phyloP scores from a whole-genome alignment of 116 monocot species.

The Dioscorea cayenensis region DNA sequence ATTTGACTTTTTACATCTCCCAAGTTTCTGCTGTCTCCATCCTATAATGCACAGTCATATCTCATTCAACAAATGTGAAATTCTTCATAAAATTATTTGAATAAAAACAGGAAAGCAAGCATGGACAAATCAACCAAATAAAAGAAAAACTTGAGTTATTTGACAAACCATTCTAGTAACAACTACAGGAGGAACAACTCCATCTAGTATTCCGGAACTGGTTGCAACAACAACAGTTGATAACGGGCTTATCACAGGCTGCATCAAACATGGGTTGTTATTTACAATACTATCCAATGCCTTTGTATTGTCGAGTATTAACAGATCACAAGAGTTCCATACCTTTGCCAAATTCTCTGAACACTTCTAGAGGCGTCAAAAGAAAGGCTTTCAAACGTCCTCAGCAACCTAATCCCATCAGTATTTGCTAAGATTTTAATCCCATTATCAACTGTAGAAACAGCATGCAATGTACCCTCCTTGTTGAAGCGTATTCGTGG shows the following conservation, averaged over 20 bases:
- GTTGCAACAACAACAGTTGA: slow-evolving; percentile 38
- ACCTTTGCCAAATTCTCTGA: slow-evolving; percentile 53
- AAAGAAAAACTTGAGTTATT: too few relatives aligned
- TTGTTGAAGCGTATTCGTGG: slow-evolving; percentile 79
- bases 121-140: too few relatives aligned
- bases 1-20: slow-evolving; percentile 75
- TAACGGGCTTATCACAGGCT: slow-evolving; percentile 41
- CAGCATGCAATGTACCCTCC: slow-evolving; percentile 70
- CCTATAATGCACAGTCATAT: slow-evolving; percentile 25
- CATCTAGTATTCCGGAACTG: slow-evolving; percentile 49
- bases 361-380: slow-evolving; percentile 53
- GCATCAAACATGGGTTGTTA: slow-evolving; percentile 10
- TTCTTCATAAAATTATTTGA: too few relatives aligned
- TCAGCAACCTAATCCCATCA: slow-evolving; percentile 67
- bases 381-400: slow-evolving; percentile 54
- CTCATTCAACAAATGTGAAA: too few relatives aligned
- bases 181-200: slow-evolving; percentile 38
- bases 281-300: background rate
- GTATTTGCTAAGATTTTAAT: slow-evolving; percentile 88
- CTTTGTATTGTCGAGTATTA: background rate
- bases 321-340: background rate
- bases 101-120: too few relatives aligned
- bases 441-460: slow-evolving; percentile 74
- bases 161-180: slow-evolving; percentile 48
- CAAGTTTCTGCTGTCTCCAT: slow-evolving; percentile 59